Base-by-base conservation (phyloP, 176 grass and related monocot genomes). In the Lolium rigidum region DNA sequence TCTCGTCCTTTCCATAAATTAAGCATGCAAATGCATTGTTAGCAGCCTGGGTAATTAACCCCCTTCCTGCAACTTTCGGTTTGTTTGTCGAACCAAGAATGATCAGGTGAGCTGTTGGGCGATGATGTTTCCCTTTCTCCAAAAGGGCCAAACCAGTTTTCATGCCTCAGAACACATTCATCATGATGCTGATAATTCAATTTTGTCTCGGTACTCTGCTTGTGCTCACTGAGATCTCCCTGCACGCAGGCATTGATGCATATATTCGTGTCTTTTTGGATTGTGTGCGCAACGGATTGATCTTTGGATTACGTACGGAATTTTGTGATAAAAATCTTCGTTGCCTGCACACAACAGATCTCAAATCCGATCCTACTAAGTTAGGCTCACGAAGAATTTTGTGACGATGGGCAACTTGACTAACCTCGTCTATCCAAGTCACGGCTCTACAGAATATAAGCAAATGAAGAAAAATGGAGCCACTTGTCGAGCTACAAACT, bases 361-460 rank as follows among this genome's bases (percentile, higher is more conserved):
- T 15, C 39, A 48, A 82, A 26, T 76, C 20, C 16, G 79, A 56
- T 54, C 28, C 48, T 47, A 2, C 9, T 12, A 67, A 84, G 69
- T 89, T 80, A 85, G 82, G 76, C 22, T 74, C 35, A 13, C 1
- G 56, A 74, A 2, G 84, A 81, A 79, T 77, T 82, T 51, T 82
- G 20, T 21, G 9, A 31, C 24, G 37, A 87, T 24, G 10, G 80
- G 65, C 47, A 83, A 65, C 88, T 86, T 78, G 60, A 63, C 60
- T 64, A 54, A 1, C 18, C 18, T 9, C 31, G 18, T 13, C 22
- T 25, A 9, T 31, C 69, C 28, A 56, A 37, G 12, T 47, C 49
- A 12, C 31, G 22, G 8, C 6, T 17, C 21, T 15, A 9, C 22
- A 46, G 21, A 82, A 47, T 9, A 31, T 25, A 35, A 47, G 10